Evolutionary conservation across 2,329 filamentous ascomycete genomes (phyloP).

Genomic region (Alternaria triticimaculans): DNA sequence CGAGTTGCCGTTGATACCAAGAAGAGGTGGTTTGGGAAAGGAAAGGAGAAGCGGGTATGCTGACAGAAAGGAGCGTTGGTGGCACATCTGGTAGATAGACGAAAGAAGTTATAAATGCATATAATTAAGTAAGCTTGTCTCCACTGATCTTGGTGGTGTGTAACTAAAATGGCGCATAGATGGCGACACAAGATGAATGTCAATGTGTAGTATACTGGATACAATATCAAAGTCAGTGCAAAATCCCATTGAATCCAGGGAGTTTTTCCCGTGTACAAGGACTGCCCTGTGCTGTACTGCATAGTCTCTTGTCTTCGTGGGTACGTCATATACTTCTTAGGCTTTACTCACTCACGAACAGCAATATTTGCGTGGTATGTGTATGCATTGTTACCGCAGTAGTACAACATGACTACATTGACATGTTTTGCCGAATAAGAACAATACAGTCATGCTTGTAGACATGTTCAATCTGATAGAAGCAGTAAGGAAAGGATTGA

Average conservation of each 20-base stretch:
- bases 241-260: neutral
- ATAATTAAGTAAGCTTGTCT: neutral
- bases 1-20: neutral
- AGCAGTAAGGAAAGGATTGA: neutral
- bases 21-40: neutral
- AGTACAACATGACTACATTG: neutral
- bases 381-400: neutral
- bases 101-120: conserved; percentile 11
- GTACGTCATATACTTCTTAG: neutral
- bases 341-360: neutral
- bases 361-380: neutral
- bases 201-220: neutral
- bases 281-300: neutral
- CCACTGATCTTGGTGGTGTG: neutral
- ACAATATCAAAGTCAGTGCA: neutral
- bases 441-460: neutral
- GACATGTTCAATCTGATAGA: neutral
- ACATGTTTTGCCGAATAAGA: neutral
- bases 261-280: neutral
- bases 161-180: neutral
- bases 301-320: neutral
- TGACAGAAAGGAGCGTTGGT: neutral
- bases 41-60: neutral
- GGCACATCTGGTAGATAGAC: conserved; percentile 11
- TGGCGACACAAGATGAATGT: neutral